Conservation (phyloP, 306 rosid genomes). For the Sophora flavescens region DNA sequence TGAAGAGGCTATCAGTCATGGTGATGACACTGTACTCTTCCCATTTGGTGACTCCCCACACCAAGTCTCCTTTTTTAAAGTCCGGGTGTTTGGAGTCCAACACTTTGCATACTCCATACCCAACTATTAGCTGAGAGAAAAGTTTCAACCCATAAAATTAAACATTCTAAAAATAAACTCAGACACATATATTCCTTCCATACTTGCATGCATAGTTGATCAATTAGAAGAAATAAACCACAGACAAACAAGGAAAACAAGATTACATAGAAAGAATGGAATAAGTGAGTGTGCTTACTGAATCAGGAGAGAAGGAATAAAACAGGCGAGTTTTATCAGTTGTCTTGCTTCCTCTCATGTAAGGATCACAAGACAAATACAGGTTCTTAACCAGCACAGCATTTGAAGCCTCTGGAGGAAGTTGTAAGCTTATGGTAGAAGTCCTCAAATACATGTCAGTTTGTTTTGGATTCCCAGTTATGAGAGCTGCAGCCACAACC, state of each 20-base stretch:
- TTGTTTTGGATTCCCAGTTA: slow-evolving; percentile 54
- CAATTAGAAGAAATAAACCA: background rate
- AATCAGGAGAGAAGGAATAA: slow-evolving; percentile 53
- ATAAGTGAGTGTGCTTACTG: slow-evolving; percentile 39
- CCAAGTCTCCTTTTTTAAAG: slow-evolving; percentile 48
- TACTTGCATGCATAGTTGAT: background rate
- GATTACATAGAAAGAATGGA: background rate
- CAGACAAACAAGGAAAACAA: background rate
- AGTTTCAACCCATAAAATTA: background rate
- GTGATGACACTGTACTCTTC: slow-evolving; percentile 56
- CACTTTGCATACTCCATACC: slow-evolving; percentile 57
- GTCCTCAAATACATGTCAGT: slow-evolving; percentile 50
- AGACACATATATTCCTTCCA: background rate
- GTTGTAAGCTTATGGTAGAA: slow-evolving; percentile 46
- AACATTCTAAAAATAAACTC: background rate
- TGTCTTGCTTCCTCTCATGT: slow-evolving; percentile 52
- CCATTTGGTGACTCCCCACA: slow-evolving; percentile 62
- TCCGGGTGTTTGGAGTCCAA: slow-evolving; percentile 55
- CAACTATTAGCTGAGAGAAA: slow-evolving; percentile 46
- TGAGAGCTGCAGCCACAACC: slow-evolving; percentile 44
- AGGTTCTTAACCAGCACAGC: slow-evolving; percentile 68
- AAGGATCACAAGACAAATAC: slow-evolving; percentile 75
- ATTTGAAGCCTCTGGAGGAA: slow-evolving; percentile 50
- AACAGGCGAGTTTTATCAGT: background rate
- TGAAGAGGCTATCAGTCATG: slow-evolving; percentile 45